A percentile compares a stretch with the other conserved stretches of the same genome.
Evolutionary conservation across 1,139 yeast genomes (phyloP).

Genomic region (Saccharomyces hybrid): DNA sequence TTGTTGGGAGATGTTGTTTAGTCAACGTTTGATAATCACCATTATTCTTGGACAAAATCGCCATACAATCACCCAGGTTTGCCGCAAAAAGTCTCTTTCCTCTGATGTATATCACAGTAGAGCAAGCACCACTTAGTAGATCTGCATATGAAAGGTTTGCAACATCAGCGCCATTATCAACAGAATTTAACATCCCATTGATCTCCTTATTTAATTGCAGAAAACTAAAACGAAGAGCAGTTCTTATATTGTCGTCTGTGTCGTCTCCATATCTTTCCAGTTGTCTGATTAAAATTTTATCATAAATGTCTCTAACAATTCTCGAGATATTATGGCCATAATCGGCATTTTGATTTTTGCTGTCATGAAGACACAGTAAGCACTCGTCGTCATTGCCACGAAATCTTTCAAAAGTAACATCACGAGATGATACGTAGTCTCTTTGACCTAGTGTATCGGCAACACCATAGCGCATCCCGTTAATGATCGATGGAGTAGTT

Average conservation of each 20-base stretch:
- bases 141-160: slow-evolving; percentile 50
- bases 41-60: slow-evolving; percentile 67
- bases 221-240: slow-evolving; percentile 77
- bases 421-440: slow-evolving; percentile 66
- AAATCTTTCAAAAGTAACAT: slow-evolving; percentile 79
- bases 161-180: slow-evolving; percentile 31
- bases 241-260: slow-evolving; percentile 41
- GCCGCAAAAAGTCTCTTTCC: slow-evolving; percentile 72
- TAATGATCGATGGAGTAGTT: slow-evolving; percentile 81
- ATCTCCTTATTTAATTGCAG: slow-evolving; percentile 75
- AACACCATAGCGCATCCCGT: slow-evolving; percentile 79
- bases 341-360: slow-evolving; percentile 52
- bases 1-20: slow-evolving; percentile 78
- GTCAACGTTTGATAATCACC: slow-evolving; percentile 75
- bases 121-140: slow-evolving; percentile 76
- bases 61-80: slow-evolving; percentile 86
- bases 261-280: slow-evolving; percentile 57
- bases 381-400: slow-evolving; percentile 72
- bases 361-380: slow-evolving; percentile 80
- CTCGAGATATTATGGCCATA: slow-evolving; percentile 68
- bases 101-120: slow-evolving; percentile 70
- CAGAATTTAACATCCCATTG: slow-evolving; percentile 39
- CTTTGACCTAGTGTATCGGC: slow-evolving; percentile 77
- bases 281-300: slow-evolving; percentile 55
- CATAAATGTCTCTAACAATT: slow-evolving; percentile 73